phyloP scores from a whole-genome alignment of 345 rosid species.

The Rhizophora apiculata region DNA sequence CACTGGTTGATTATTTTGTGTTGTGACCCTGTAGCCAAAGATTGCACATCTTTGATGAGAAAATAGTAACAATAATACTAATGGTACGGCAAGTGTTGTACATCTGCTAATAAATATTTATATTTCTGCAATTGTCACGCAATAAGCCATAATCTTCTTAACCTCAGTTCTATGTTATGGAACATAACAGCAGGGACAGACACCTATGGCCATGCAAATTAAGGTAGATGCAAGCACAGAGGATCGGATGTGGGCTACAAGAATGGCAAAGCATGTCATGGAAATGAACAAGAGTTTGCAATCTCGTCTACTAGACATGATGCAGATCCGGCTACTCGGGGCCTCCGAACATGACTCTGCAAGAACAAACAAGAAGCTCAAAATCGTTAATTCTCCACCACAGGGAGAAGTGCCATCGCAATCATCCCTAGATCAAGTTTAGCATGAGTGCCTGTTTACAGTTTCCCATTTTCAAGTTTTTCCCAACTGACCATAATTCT shows the following conservation, averaged over 20 bases:
- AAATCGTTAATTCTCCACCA: conserved; percentile 6
- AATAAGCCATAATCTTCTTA: neutral
- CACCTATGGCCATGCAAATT: conserved; percentile 40
- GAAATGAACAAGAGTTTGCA: conserved; percentile 47
- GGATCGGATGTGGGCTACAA: conserved; percentile 32
- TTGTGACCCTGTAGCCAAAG: no score
- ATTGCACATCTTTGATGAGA: no score
- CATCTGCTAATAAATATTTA: no score
- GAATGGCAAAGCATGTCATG: conserved; percentile 47
- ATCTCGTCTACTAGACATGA: conserved; percentile 39
- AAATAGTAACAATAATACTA: no score
- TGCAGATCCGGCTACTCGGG: conserved; percentile 31
- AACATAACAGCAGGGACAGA: conserved; percentile 29
- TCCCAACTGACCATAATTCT: no score
- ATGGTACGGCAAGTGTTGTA: no score
- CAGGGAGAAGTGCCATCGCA: conserved; percentile 4
- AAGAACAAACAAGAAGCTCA: conserved; percentile 27
- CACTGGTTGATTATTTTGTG: no score
- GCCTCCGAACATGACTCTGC: conserved; percentile 5
- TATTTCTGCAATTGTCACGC: neutral
- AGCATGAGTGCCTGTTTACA: no score
- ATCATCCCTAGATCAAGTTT: conserved; percentile 11
- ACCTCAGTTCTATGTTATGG: conserved; percentile 15
- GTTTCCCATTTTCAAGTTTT: no score
- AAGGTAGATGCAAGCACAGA: conserved; percentile 33